A percentile compares a stretch with the other conserved stretches of the same genome.
Evolutionary conservation across 1,139 yeast species (phyloP).

Genomic region (Taphrina betulina): DNA sequence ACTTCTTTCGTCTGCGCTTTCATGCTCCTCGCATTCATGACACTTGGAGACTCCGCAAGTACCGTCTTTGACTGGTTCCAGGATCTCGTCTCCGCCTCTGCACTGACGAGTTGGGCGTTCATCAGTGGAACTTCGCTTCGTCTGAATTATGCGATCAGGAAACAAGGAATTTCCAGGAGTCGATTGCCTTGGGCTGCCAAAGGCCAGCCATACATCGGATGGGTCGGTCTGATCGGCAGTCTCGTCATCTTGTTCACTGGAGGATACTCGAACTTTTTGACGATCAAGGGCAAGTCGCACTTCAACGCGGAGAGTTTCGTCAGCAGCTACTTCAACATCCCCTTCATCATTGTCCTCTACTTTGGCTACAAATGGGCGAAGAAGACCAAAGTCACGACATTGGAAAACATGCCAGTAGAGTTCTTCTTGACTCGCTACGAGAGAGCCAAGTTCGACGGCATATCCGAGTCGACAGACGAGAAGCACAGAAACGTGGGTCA

Average conservation of each 20-base stretch:
- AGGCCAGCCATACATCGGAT: constrained; percentile 70
- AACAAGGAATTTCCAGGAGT: constrained; percentile 60
- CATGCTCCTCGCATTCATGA: too few species aligned
- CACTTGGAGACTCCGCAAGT: too few species aligned
- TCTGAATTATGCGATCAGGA: constrained; percentile 68
- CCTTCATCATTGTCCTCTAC: constrained; percentile 53
- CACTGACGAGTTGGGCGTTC: too few species aligned
- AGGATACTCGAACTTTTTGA: constrained; percentile 74
- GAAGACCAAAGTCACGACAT: not conserved
- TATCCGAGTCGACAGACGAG: too few species aligned
- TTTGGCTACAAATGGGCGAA: constrained; percentile 49
- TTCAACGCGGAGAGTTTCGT: constrained; percentile 48
- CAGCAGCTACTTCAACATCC: constrained; percentile 54
- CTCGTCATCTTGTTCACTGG: constrained; percentile 67
- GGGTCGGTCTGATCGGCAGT: constrained; percentile 60
- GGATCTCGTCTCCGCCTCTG: too few species aligned
- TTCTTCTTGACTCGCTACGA: too few species aligned
- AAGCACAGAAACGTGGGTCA: too few species aligned
- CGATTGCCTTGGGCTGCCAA: constrained; percentile 71
- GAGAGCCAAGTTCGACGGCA: too few species aligned
- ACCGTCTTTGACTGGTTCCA: too few species aligned
- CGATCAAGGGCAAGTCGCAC: constrained; percentile 52
- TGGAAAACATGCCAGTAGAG: not conserved
- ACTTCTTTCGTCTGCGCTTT: too few species aligned
- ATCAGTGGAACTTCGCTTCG: constrained; percentile 72